phyloP scores from a whole-genome alignment of 306 rosid genomes.

The Acacia crassicarpa region DNA sequence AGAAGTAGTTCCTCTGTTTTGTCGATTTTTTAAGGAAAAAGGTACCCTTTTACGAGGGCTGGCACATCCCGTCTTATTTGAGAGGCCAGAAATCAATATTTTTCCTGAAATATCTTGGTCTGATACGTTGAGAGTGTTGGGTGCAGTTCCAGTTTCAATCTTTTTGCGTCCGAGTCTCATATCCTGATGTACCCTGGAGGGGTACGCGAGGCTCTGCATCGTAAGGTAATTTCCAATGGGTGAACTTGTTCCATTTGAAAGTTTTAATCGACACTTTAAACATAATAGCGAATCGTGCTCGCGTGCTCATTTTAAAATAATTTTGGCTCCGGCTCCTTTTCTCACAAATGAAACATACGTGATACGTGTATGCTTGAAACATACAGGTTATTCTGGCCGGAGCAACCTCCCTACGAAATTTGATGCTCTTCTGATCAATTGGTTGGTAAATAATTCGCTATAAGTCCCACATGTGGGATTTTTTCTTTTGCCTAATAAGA shows the following conservation, averaged over 20 bases:
- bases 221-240: slow-evolving; percentile 58
- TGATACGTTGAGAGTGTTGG: slow-evolving; percentile 66
- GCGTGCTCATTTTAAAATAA: neutral
- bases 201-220: slow-evolving; percentile 88
- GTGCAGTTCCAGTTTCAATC: slow-evolving; percentile 88
- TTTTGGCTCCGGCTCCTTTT: neutral
- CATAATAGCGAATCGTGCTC: neutral
- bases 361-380: slow-evolving; percentile 41
- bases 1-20: slow-evolving; percentile 60
- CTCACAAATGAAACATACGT: slow-evolving; percentile 5
- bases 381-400: slow-evolving; percentile 89
- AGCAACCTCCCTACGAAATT: slow-evolving; percentile 71
- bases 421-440: slow-evolving; percentile 33
- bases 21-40: slow-evolving; percentile 45
- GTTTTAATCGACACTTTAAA: neutral
- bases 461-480: no score
- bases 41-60: slow-evolving; percentile 68
- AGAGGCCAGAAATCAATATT: slow-evolving; percentile 31
- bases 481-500: no score
- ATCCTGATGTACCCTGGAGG: slow-evolving; percentile 85
- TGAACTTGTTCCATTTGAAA: neutral
- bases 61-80: slow-evolving; percentile 82
- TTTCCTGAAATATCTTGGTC: slow-evolving; percentile 51
- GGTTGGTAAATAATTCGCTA: no score
- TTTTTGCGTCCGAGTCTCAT: slow-evolving; percentile 78